These are phyloP conservation scores for Fusarium subtropicale DNA, from an alignment of 2,329 filamentous ascomycete species.

Conservation along the genomic window DNA sequence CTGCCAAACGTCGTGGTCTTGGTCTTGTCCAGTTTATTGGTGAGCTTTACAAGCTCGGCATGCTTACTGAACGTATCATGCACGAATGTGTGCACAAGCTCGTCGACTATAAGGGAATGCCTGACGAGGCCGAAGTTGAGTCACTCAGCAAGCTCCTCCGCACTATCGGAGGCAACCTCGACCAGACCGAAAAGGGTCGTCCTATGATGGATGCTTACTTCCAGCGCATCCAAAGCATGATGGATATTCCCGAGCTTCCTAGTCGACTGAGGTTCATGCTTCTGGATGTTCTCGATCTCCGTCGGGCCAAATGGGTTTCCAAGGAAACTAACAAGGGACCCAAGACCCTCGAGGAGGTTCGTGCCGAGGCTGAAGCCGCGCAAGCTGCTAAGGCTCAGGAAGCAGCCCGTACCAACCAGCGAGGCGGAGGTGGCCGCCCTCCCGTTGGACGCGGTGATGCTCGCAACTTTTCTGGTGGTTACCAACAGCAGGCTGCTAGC, in stretches of 20 bases:
- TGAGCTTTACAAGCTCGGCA: conserved; percentile 97
- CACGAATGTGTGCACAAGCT: conserved; percentile 98
- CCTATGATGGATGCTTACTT: conserved; percentile 96
- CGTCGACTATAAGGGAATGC: conserved; percentile 91
- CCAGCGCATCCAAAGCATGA: conserved; percentile 83
- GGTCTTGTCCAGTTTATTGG: conserved; percentile 99
- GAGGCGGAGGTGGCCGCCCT: conserved; percentile 77
- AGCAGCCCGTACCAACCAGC: conserved; percentile 68
- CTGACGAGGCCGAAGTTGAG: conserved; percentile 96
- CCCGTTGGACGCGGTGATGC: conserved; percentile 86
- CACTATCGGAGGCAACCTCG: conserved; percentile 90
- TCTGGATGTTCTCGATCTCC: conserved; percentile 90
- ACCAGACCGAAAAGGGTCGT: conserved; percentile 83
- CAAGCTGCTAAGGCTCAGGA: conserved; percentile 87
- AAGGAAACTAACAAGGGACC: conserved; percentile 95
- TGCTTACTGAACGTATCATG: conserved; percentile 99
- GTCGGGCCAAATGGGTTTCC: conserved; percentile 80
- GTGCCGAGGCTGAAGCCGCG: conserved; percentile 81
- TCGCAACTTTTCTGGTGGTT: conserved; percentile 81
- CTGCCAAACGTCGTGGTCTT: conserved; percentile 94
- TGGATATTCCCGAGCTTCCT: conserved; percentile 81
- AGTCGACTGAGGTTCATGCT: conserved; percentile 97
- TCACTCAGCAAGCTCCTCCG: conserved; percentile 92
- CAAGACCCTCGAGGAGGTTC: conserved; percentile 94
- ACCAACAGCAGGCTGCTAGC: conserved; percentile 72